Conservation (phyloP, 2,329 filamentous ascomycete genomes). For the Tolypocladium cylindrosporum region DNA sequence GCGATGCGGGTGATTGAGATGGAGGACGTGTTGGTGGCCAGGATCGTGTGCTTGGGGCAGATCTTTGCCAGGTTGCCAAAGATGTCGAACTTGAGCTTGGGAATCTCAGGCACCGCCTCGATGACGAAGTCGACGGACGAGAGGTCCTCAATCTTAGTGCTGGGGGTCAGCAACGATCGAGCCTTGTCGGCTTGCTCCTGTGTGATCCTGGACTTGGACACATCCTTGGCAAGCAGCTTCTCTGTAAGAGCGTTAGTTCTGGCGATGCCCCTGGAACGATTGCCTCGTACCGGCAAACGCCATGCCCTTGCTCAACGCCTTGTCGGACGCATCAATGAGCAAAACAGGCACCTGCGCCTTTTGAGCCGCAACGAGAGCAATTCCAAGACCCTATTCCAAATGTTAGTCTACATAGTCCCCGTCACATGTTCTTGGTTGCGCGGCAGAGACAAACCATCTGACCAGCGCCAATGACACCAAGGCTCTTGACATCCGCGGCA, state of each 20-base stretch:
- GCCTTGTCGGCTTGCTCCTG: conserved; percentile 69
- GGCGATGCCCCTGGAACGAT: neutral
- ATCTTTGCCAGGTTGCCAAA: conserved; percentile 76
- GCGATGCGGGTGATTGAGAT: conserved; percentile 97
- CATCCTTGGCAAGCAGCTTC: conserved; percentile 87
- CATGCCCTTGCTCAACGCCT: conserved; percentile 78
- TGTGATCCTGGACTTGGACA: conserved; percentile 76
- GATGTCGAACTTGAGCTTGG: conserved; percentile 76
- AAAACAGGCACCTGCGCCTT: conserved; percentile 76
- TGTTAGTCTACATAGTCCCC: conserved; percentile 7
- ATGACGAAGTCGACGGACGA: conserved; percentile 91
- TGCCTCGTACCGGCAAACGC: conserved; percentile 68
- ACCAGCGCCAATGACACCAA: conserved; percentile 89
- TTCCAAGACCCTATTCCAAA: conserved; percentile 68
- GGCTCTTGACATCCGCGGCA: conserved; percentile 67
- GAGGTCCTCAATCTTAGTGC: conserved; percentile 67
- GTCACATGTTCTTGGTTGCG: conserved; percentile 3
- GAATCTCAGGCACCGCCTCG: conserved; percentile 91
- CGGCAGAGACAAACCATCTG: conserved; percentile 64
- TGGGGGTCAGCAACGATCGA: conserved; percentile 57
- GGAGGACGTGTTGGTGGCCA: conserved; percentile 97
- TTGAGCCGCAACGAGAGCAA: conserved; percentile 85
- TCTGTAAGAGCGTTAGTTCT: conserved; percentile 38
- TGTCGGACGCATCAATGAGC: conserved; percentile 74
- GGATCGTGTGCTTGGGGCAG: conserved; percentile 73